Base-by-base conservation (phyloP, 148 eudicot species). In the Beta vulgaris region DNA sequence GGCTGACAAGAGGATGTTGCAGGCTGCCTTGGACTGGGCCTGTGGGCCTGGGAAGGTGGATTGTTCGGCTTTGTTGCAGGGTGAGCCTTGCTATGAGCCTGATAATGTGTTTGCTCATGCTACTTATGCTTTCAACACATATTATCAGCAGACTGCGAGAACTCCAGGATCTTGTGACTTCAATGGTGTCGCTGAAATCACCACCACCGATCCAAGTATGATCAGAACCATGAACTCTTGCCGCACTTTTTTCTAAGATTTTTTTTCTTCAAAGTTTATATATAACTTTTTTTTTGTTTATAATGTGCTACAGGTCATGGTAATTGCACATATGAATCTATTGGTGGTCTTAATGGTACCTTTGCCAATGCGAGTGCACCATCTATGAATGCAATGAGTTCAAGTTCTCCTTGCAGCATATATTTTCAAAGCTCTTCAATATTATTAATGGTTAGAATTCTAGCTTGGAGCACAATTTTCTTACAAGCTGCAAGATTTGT, bases 11-110 rank as follows among this genome's bases (percentile, higher is more conserved):
- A 89, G 88, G 83, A 85, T 91, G 98, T 71, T 93, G 81, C 98
- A 93, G 76, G 93, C 93, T n/a, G 98, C 91, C 23, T 68, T 93
- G 69, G 93, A 93, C 85, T 93, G 98, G 98, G 98, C 98, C 31
- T 93, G 98, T 85, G 98, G 98, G 48, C 87, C 96, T 0, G 98
- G 98, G 8, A 91, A 93, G 77, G 98, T 91, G 57, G 84, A 91
- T 60, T 93, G 98, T 49, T 84, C 92, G 0, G 67, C 81, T 23
- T 37, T 93, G 80, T 62, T 75, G 85, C 93, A 89, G 83, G 96
- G 93, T 21, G 79, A 84, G 73, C 84, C 92, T 2, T 93, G 98
- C 78, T 93, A 91, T 67, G 93, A 93, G 6, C 98, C 98, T 0
- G 98, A 93, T 73, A 77, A 66, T 18, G 89, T 93, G 43, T 74